A percentile compares a stretch with the other conserved stretches of the same genome.
Evolutionary conservation across 2,329 filamentous ascomycete species (phyloP).

Genomic region (Aspergillus sp.): DNA sequence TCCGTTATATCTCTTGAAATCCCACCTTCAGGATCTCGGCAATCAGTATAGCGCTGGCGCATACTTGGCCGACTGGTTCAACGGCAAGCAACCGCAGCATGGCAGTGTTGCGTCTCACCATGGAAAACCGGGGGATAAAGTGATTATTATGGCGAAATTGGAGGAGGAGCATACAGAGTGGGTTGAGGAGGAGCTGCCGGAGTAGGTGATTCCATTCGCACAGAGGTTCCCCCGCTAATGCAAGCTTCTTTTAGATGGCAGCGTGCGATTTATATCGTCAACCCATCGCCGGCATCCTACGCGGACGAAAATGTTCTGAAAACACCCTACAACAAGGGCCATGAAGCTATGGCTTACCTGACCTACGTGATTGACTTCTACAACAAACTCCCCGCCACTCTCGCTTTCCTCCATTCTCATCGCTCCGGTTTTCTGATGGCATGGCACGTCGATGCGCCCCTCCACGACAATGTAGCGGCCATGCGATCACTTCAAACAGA

Average conservation of each 20-base stretch:
- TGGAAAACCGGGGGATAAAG: slow-evolving; percentile 27
- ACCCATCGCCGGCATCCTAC: slow-evolving; percentile 24
- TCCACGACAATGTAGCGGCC: slow-evolving; percentile 51
- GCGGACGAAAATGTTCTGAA: slow-evolving; percentile 19
- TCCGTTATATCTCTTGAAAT: slow-evolving; percentile 25
- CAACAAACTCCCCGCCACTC: slow-evolving; percentile 46
- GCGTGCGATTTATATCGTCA: slow-evolving; percentile 41
- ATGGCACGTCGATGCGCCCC: slow-evolving; percentile 56
- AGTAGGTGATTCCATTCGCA: slow-evolving; percentile 28
- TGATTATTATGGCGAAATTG: slow-evolving; percentile 42
- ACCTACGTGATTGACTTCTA: slow-evolving; percentile 46
- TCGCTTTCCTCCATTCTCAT: slow-evolving; percentile 55
- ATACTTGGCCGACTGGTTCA: slow-evolving; percentile 29
- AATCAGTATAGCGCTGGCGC: slow-evolving; percentile 32
- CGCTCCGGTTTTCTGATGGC: slow-evolving; percentile 42
- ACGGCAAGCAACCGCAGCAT: slow-evolving; percentile 10
- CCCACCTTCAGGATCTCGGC: slow-evolving; percentile 28
- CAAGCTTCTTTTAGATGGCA: slow-evolving; percentile 34
- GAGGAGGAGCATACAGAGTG: slow-evolving; percentile 41
- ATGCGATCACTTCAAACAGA: slow-evolving; percentile 47
- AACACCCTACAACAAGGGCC: slow-evolving; percentile 40
- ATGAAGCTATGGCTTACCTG: slow-evolving; percentile 44
- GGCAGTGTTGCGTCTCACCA: neutral
- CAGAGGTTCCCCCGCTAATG: neutral
- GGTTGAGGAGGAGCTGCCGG: slow-evolving; percentile 41